Conservation (phyloP, 306 rosid genomes). For the Citrullus mucosospermus region DNA sequence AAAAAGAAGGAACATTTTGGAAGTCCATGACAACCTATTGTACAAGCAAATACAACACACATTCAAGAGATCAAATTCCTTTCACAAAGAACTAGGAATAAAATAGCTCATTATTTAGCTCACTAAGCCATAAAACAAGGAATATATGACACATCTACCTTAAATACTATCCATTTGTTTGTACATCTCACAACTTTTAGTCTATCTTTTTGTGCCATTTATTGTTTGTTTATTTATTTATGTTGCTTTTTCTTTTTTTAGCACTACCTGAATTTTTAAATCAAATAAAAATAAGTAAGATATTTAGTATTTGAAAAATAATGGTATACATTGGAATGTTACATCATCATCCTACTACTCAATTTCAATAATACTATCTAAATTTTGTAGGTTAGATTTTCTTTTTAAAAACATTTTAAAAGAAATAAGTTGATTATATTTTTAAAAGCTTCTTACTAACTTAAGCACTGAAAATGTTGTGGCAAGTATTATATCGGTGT, state of each 20-base stretch:
- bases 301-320: neutral
- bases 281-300: neutral
- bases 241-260: neutral
- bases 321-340: neutral
- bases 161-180: neutral
- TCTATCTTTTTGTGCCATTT: neutral
- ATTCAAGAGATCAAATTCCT: neutral
- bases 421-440: too few species aligned
- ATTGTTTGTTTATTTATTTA: neutral
- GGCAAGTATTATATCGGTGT: too few species aligned
- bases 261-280: neutral
- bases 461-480: too few species aligned
- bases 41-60: neutral
- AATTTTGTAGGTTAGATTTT: too few species aligned
- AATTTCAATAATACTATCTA: neutral
- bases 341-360: neutral
- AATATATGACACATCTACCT: neutral
- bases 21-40: neutral
- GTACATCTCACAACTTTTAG: neutral
- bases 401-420: too few species aligned
- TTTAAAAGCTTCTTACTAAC: too few species aligned
- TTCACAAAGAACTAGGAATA: neutral
- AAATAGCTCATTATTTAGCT: neutral
- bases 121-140: neutral
- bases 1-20: neutral